phyloP scores from a whole-genome alignment of 2,329 filamentous ascomycete genomes.

The Scytalidium lignicola region DNA sequence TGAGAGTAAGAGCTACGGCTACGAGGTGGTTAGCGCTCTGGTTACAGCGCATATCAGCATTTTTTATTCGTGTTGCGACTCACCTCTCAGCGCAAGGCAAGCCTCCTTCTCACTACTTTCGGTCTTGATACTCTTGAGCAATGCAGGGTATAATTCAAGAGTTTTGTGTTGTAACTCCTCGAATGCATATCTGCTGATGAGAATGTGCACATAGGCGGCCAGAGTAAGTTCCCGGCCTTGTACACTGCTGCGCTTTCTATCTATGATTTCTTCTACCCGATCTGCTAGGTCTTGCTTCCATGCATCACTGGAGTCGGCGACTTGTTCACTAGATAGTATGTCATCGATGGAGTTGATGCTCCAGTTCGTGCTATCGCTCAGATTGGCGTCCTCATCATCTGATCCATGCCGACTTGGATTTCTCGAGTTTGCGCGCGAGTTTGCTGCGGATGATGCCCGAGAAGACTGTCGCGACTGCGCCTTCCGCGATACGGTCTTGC shows the following conservation, averaged over 20 bases:
- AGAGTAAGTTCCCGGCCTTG: slow-evolving; percentile 58
- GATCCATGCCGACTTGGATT: slow-evolving; percentile 44
- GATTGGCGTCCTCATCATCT: slow-evolving; percentile 47
- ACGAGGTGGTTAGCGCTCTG: slow-evolving; percentile 2
- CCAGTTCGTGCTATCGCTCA: slow-evolving; percentile 50
- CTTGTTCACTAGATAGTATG: slow-evolving; percentile 39
- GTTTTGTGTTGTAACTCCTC: slow-evolving; percentile 52
- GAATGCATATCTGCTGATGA: slow-evolving; percentile 57
- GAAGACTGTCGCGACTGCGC: slow-evolving; percentile 43
- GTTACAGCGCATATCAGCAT: neutral
- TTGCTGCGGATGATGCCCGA: slow-evolving; percentile 41
- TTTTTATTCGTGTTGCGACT: neutral
- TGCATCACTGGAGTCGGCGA: slow-evolving; percentile 42
- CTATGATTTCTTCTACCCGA: slow-evolving; percentile 58
- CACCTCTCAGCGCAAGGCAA: slow-evolving; percentile 55
- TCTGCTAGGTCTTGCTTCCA: slow-evolving; percentile 55
- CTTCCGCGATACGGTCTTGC: slow-evolving; percentile 55
- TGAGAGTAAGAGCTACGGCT: slow-evolving; percentile 58
- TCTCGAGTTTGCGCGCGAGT: slow-evolving; percentile 39
- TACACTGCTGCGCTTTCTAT: slow-evolving; percentile 62
- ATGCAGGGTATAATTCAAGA: slow-evolving; percentile 51
- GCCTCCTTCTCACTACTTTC: slow-evolving; percentile 60
- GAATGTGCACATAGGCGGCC: slow-evolving; percentile 50
- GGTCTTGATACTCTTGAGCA: slow-evolving; percentile 57
- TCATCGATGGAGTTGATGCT: slow-evolving; percentile 46